These are phyloP conservation scores for Phytophthora litchii DNA, from an alignment of 352 stramenopile species.

Conservation along the genomic window DNA sequence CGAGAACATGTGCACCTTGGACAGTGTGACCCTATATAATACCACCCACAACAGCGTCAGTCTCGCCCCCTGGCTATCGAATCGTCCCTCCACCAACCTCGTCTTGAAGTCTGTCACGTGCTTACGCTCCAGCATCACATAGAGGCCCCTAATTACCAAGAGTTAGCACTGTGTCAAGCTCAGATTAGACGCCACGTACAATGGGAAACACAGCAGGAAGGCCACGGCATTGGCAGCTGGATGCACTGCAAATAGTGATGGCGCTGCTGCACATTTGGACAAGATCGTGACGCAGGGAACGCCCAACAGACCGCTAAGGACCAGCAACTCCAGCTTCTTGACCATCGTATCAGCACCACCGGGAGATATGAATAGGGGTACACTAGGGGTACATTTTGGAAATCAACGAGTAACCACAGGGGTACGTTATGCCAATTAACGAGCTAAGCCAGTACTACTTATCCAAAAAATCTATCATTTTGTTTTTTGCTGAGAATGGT, in stretches of 20 bases:
- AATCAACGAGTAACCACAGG: no score
- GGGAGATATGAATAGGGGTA: slow-evolving; percentile 3
- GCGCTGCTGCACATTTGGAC: slow-evolving; percentile 31
- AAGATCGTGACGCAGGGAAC: slow-evolving; percentile 57
- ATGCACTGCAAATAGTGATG: slow-evolving; percentile 65
- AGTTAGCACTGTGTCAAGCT: background rate
- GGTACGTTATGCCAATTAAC: background rate
- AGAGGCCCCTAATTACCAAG: slow-evolving; percentile 32
- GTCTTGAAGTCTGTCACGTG: slow-evolving; percentile 45
- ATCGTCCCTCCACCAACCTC: slow-evolving; percentile 31
- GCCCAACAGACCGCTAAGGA: slow-evolving; percentile 57
- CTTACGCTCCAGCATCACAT: slow-evolving; percentile 69
- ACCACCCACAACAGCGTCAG: slow-evolving; percentile 4
- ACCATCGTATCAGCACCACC: slow-evolving; percentile 39
- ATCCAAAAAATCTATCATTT: no score
- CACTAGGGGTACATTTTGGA: slow-evolving; percentile 2
- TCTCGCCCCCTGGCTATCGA: background rate
- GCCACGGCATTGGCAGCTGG: slow-evolving; percentile 65
- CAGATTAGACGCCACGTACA: slow-evolving; percentile 23
- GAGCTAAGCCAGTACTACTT: no score
- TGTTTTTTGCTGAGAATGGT: no score
- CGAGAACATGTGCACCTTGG: slow-evolving; percentile 57
- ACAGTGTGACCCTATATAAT: slow-evolving; percentile 45
- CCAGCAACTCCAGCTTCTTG: slow-evolving; percentile 63
- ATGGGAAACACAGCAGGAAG: slow-evolving; percentile 65